Conservation (phyloP, 805 yeast genomes). For the Hanseniaspora jakobsenii region DNA sequence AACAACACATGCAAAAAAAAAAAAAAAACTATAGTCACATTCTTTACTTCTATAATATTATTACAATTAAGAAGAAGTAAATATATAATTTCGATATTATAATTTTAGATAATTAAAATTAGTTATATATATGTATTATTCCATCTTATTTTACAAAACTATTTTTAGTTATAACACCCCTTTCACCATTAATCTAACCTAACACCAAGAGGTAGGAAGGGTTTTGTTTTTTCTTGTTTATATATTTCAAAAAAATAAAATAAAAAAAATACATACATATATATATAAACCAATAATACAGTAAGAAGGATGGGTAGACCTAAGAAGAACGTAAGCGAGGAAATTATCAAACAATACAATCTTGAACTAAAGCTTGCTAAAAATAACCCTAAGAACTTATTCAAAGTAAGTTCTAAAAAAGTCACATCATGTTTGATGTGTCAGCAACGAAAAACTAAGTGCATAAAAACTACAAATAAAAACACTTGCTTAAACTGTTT, state of each 20-base stretch:
- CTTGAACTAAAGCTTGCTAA: slow-evolving; percentile 28
- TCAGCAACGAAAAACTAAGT: slow-evolving; percentile 48
- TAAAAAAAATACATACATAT: neutral
- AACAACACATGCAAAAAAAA: no score
- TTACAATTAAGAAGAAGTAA: no score
- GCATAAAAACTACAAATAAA: slow-evolving; percentile 42
- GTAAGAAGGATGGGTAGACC: slow-evolving; percentile 29
- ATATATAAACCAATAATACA: neutral
- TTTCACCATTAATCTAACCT: no score
- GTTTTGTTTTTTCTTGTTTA: no score
- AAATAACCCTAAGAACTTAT: slow-evolving; percentile 22
- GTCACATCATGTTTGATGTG: slow-evolving; percentile 47
- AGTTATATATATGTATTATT: no score
- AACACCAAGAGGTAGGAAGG: no score
- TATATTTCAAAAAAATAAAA: neutral
- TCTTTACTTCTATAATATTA: no score
- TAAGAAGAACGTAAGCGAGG: slow-evolving; percentile 27
- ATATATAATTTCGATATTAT: no score
- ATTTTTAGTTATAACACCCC: no score
- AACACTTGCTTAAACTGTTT: slow-evolving; percentile 58
- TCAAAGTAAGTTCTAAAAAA: slow-evolving; percentile 40
- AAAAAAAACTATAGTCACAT: no score
- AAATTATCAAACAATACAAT: slow-evolving; percentile 27
- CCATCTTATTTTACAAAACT: no score
- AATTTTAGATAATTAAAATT: no score